Base-by-base conservation (phyloP, 176 grass and related monocot genomes). In the Saccharum spontaneum region DNA sequence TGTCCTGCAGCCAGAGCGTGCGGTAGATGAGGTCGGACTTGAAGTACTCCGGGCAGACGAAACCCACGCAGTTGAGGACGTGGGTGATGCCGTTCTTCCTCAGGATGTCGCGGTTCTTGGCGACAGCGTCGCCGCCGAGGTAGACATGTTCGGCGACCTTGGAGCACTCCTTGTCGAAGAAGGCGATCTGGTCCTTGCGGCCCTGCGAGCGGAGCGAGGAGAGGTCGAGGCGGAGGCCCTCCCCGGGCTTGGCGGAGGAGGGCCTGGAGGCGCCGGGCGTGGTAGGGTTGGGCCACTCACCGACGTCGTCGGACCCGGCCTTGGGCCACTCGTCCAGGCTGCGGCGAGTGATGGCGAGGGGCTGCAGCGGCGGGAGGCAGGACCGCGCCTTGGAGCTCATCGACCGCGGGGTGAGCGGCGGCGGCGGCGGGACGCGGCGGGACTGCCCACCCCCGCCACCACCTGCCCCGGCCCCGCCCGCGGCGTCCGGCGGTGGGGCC, bases 101-200 rank as follows among this genome's bases (percentile, higher is more conserved):
- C 8, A 99, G 84, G 73, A 94, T 95, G 79, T 96, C 94, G 7
- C 94, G 93, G 82, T 99, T 94, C 85, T 81, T 94, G 10, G 97
- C 97, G 10, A 99, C 97, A 12, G 80, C 92, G 30, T 99, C 94
- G 39, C 97, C 97, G 4, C 97, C 97, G 1, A 99, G 92, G 88
- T 99, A 99, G 54, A 99, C 91, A 41, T 99, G 97, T 0, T 94
- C 91, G 4, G 97, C 97, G 8, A 99, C 97, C 92, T 99, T 99
- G 71, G 97, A 99, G 70, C 97, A 99, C 88, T 99, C 97, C 89
- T 96, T 99, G 84, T 99, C 97, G 30, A 92, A 98, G 90, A 96
- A 94, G 77, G 97, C 93, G 71, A 99, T 94, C 90, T 99, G 97
- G 84, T 99, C 97, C 74, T 95, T 96, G 59, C 82, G 92, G 7